Percentiles rank a stretch among this genome's conserved stretches.
These are phyloP conservation scores for Pholiota molesta DNA, from an alignment of 768 basidiomycete species.

Conservation along the genomic window DNA sequence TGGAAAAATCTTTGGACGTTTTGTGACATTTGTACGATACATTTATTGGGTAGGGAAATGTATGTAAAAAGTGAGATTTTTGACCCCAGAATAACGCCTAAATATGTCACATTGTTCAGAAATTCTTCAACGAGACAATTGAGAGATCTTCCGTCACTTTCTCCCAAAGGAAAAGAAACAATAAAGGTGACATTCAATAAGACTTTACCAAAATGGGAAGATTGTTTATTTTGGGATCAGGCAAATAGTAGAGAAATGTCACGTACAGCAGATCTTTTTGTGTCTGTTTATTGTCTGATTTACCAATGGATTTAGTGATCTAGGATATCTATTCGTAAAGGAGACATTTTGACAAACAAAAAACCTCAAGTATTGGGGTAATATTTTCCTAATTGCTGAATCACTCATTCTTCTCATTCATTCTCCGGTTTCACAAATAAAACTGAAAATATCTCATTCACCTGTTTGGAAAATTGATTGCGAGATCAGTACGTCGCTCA, in stretches of 20 bases:
- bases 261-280: background rate
- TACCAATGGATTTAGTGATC: background rate
- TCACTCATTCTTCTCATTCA: background rate
- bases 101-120: background rate
- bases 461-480: background rate
- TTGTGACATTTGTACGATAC: background rate
- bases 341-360: background rate
- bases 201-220: background rate
- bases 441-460: background rate
- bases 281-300: background rate
- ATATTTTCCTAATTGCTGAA: background rate
- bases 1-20: background rate
- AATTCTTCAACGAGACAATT: background rate
- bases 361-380: background rate
- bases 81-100: background rate
- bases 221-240: background rate
- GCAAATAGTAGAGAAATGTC: background rate
- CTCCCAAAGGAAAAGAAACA: background rate
- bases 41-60: background rate
- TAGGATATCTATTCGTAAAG: background rate
- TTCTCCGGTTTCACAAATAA: background rate
- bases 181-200: background rate
- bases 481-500: background rate
- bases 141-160: background rate
- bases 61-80: background rate